A percentile compares a stretch with the other conserved stretches of the same genome.
These are phyloP conservation scores for Silene uniflora DNA, from an alignment of 148 eudicot genomes.

Conservation along the genomic window DNA sequence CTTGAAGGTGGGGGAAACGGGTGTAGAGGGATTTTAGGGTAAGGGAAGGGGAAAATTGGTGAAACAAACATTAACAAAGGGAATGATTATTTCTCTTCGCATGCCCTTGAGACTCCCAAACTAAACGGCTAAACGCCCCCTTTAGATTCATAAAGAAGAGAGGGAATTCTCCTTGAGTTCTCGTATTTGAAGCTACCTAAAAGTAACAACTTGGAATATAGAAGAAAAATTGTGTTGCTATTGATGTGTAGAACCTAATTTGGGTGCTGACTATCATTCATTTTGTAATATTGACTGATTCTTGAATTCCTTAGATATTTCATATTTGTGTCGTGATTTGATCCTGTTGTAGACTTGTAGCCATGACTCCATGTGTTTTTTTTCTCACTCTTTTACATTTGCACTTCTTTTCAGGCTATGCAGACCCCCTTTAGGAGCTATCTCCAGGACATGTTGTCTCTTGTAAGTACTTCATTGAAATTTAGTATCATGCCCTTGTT, in stretches of 20 bases:
- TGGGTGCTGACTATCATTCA: not conserved
- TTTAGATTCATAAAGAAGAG: not conserved
- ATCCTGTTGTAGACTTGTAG: not conserved
- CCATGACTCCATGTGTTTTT: not conserved
- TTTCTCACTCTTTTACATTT: not conserved
- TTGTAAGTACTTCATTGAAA: conserved; percentile 44
- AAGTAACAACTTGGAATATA: not conserved
- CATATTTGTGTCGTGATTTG: not conserved
- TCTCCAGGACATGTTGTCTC: conserved; percentile 78
- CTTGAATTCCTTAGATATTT: not conserved
- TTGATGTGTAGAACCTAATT: not conserved
- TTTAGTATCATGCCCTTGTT: conserved; percentile 2
- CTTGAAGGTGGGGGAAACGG: too few species aligned
- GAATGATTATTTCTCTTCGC: too few species aligned
- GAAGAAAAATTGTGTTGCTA: not conserved
- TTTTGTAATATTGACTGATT: not conserved
- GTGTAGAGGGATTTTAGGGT: too few species aligned
- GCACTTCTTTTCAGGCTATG: conserved; percentile 51
- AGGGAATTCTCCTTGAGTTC: not conserved
- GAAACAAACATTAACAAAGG: too few species aligned
- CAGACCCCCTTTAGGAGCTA: conserved; percentile 97
- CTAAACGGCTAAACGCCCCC: not conserved
- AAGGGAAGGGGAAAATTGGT: too few species aligned
- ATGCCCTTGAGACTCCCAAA: too few species aligned
- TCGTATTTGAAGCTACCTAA: not conserved